phyloP scores from a whole-genome alignment of 1,139 yeast genomes.

The Fermentozyma sake region DNA sequence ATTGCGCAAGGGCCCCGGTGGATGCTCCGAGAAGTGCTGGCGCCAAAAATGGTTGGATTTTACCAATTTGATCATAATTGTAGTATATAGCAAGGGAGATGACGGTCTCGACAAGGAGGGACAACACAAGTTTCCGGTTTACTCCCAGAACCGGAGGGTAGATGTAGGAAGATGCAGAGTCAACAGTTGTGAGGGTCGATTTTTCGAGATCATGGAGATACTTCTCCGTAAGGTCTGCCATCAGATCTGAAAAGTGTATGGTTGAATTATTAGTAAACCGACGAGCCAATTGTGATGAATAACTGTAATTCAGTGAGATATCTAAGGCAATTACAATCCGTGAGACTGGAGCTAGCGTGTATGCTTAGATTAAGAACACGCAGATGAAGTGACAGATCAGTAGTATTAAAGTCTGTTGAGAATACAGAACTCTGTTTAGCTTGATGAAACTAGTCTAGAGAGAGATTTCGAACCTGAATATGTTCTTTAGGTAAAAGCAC shows the following conservation, averaged over 20 bases:
- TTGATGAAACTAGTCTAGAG: too few relatives aligned
- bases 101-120: slow-evolving; percentile 20
- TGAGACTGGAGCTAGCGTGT: too few relatives aligned
- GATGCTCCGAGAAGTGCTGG: slow-evolving; percentile 43
- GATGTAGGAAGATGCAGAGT: slow-evolving; percentile 5
- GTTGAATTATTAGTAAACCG: too few relatives aligned
- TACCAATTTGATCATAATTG: slow-evolving; percentile 21
- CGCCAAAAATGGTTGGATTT: slow-evolving; percentile 22
- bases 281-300: too few relatives aligned
- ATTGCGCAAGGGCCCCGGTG: slow-evolving; percentile 57
- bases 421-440: too few relatives aligned
- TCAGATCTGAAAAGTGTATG: too few relatives aligned
- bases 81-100: slow-evolving; percentile 23
- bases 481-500: too few relatives aligned
- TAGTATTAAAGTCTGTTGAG: too few relatives aligned
- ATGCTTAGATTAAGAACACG: too few relatives aligned
- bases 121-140: slow-evolving; percentile 5
- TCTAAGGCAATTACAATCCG: not conserved
- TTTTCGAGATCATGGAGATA: slow-evolving; percentile 8
- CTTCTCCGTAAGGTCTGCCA: slow-evolving; percentile 3
- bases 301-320: too few relatives aligned
- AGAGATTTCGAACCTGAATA: too few relatives aligned
- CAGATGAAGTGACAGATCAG: too few relatives aligned
- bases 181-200: slow-evolving; percentile 7
- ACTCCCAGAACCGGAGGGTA: slow-evolving; percentile 4